phyloP scores from a whole-genome alignment of 352 stramenopile species.

The Phytopythium mirpurense region DNA sequence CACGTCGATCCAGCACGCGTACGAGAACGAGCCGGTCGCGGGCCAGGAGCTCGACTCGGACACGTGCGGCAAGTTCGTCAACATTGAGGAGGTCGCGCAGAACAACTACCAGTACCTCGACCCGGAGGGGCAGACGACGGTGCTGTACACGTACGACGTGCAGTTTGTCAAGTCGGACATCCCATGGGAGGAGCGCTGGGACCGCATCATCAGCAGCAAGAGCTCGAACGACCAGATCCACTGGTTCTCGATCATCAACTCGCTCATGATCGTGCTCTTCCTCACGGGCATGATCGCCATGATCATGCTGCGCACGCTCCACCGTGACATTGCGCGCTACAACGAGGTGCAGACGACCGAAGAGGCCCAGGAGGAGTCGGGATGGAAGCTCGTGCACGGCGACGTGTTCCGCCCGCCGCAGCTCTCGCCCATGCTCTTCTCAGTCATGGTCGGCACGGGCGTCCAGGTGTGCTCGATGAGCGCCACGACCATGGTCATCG shows the following conservation, averaged over 20 bases:
- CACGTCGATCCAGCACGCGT: conserved; percentile 92
- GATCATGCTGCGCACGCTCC: conserved; percentile 99
- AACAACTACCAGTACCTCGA: conserved; percentile 85
- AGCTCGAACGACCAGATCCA: conserved; percentile 98
- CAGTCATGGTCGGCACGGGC: conserved; percentile 94
- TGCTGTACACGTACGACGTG: conserved; percentile 99
- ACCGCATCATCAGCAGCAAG: conserved; percentile 97
- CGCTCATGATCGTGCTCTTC: conserved; percentile 99
- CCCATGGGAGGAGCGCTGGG: conserved; percentile 97
- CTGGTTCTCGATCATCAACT: conserved; percentile 99
- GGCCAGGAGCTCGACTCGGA: conserved; percentile 77
- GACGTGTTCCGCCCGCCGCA: conserved; percentile 98
- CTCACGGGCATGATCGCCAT: conserved; percentile 98
- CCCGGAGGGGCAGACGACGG: conserved; percentile 54
- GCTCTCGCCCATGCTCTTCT: conserved; percentile 92
- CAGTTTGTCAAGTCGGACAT: conserved; percentile 94
- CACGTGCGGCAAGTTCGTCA: conserved; percentile 87
- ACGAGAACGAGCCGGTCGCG: conserved; percentile 76
- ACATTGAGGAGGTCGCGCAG: conserved; percentile 75
- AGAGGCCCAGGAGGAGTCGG: conserved; percentile 93
- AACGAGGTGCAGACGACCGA: conserved; percentile 94
- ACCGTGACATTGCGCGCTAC: conserved; percentile 97
- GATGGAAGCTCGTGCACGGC: conserved; percentile 96
- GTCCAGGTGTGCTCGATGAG: conserved; percentile 96
- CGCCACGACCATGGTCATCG: conserved; percentile 93